Conservation (phyloP, 257 asterid genomes). For the Plantago ovata region DNA sequence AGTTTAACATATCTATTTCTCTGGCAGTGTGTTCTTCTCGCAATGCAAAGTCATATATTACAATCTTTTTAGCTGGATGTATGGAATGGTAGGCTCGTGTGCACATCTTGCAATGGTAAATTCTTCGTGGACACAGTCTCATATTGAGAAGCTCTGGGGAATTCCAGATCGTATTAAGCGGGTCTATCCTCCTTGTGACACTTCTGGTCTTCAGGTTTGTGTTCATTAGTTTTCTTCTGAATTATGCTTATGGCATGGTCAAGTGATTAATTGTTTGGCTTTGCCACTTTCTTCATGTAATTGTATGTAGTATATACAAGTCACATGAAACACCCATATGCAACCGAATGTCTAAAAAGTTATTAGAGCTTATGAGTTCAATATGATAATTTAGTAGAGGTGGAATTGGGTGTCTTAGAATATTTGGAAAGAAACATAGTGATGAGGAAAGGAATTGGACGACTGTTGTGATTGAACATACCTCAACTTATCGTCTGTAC, state of each 20-base stretch:
- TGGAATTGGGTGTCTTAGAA: background rate
- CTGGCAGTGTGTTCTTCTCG: slow-evolving; percentile 60
- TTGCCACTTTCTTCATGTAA: background rate
- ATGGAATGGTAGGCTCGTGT: slow-evolving; percentile 78
- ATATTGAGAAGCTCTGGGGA: slow-evolving; percentile 89
- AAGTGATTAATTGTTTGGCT: background rate
- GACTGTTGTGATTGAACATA: background rate
- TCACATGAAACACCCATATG: too few species aligned
- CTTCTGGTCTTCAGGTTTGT: slow-evolving; percentile 83
- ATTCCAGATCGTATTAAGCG: slow-evolving; percentile 65
- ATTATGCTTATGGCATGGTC: slow-evolving; percentile 6
- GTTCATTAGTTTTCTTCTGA: slow-evolving; percentile 12
- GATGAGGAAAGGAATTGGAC: background rate
- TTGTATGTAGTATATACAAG: too few species aligned
- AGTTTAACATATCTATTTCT: slow-evolving; percentile 27
- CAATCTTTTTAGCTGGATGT: slow-evolving; percentile 77
- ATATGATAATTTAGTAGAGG: background rate
- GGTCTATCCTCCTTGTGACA: slow-evolving; percentile 95
- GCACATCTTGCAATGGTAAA: slow-evolving; percentile 91
- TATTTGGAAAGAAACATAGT: background rate
- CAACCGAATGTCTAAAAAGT: too few species aligned
- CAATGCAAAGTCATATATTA: slow-evolving; percentile 71
- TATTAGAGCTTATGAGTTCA: too few species aligned
- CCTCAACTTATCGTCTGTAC: background rate
- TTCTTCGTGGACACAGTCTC: slow-evolving; percentile 92